Base-by-base conservation (phyloP, 192 early-diverging fungal genomes). In the Chytriomyces confervae region DNA sequence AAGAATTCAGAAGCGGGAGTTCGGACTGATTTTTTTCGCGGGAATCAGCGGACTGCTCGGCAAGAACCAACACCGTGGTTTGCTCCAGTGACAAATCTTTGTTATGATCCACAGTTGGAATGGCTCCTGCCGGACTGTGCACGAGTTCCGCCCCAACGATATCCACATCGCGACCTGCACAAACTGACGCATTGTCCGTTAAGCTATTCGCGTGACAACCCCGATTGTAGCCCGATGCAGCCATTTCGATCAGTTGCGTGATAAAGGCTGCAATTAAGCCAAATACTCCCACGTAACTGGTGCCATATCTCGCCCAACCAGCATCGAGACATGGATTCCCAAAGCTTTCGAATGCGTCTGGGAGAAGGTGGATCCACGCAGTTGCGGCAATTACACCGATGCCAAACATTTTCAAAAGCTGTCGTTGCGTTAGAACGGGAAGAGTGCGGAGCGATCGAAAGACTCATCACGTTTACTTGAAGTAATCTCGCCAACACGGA, bases 401-500 rank as follows among this genome's bases (percentile, higher is more conserved):
- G 60, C 87, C 85, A 80, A 89, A 89, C 20, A 89, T 62, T 77
- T 89, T 89, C 53, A 86, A 62, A 13, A 62, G 63, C 70, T 84
- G 75, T n/a, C 6, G 57, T 63, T 13, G 36, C 36, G 36, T 36
- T 27, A 23, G 5, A 27, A 5, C 20, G 64, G 1, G 11, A 73
- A 70, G 64, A 27, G 24, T 3, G 3, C 11, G 1, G 18, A 27
- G 24, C 24, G 0, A 65, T 16, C 3, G 53, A 57, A 13, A 20
- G 53, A 57, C 13, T 65, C 64, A 5, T 5, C 16, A 61, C 23
- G 57, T 23, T 27, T 23, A 23, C 57, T 1, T 61, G 18, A 61
- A 61, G 23, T 36, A 36, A 36, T 36, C 36, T 36, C 36, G 57
- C 16, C 18, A 61, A 61, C 57, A 61, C 57, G 57, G 57, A 61